Conservation (phyloP, 768 basidiomycete species). For the Boletus vinaceobasis region DNA sequence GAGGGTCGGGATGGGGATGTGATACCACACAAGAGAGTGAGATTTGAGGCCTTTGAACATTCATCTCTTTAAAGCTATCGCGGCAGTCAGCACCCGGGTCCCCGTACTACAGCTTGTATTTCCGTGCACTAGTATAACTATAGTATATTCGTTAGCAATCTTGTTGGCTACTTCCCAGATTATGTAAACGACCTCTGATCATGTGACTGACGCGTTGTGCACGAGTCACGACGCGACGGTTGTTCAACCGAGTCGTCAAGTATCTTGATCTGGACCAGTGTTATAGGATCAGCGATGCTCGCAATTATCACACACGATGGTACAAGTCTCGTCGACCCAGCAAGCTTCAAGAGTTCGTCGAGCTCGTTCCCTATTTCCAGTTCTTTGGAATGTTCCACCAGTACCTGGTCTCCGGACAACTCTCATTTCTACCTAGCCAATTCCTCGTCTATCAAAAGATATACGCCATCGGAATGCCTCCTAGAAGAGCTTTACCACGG, state of each 20-base stretch:
- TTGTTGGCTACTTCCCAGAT: too few species aligned
- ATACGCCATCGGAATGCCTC: slow-evolving; percentile 44
- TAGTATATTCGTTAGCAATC: too few species aligned
- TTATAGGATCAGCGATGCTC: slow-evolving; percentile 41
- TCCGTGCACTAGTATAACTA: too few species aligned
- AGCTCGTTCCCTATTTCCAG: slow-evolving; percentile 39
- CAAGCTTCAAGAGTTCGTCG: slow-evolving; percentile 44
- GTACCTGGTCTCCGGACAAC: slow-evolving; percentile 57
- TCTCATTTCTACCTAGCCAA: slow-evolving; percentile 52
- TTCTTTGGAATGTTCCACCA: slow-evolving; percentile 25
- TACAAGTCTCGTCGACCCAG: slow-evolving; percentile 47
- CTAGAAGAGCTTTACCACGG: slow-evolving; percentile 43
- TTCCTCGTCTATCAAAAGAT: slow-evolving; percentile 46
- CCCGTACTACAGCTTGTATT: too few species aligned
- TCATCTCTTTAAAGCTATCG: too few species aligned
- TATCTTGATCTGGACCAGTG: slow-evolving; percentile 1
- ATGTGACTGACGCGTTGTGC: slow-evolving; percentile 26
- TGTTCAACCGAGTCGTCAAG: not conserved
- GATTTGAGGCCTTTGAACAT: slow-evolving; percentile 8
- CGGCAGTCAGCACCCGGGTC: too few species aligned
- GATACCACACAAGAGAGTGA: slow-evolving; percentile 18
- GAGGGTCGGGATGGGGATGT: not conserved
- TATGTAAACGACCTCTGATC: not conserved
- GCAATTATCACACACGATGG: slow-evolving; percentile 48
- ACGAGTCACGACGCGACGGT: slow-evolving; percentile 12